Percentiles rank a stretch among this genome's conserved stretches.
phyloP scores from a whole-genome alignment of 768 basidiomycete species.

The Russula foetens region DNA sequence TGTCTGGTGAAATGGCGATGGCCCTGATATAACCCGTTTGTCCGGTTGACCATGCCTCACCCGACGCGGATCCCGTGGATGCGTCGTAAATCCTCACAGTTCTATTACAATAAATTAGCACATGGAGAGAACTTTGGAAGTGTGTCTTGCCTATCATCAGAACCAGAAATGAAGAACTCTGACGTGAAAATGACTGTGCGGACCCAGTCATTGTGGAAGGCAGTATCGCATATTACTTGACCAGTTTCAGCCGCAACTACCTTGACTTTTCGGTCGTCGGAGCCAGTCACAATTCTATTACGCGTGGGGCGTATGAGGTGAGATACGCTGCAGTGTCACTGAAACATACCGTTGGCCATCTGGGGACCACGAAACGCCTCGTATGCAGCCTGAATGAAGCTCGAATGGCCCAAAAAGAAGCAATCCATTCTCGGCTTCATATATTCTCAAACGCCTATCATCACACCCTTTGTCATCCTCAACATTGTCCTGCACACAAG shows the following conservation, averaged over 20 bases:
- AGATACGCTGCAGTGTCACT: too few species aligned
- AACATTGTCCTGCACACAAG: not conserved
- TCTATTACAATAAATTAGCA: not conserved
- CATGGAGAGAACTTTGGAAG: not conserved
- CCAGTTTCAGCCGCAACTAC: constrained; percentile 5
- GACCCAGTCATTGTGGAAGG: constrained; percentile 12
- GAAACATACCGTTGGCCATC: too few species aligned
- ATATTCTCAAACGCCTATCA: constrained; percentile 22
- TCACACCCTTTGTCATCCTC: constrained; percentile 5
- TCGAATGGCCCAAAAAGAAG: too few species aligned
- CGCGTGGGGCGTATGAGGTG: not conserved
- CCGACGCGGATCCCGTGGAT: not conserved
- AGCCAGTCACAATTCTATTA: constrained; percentile 8
- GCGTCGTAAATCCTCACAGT: constrained; percentile 13
- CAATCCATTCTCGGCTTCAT: constrained; percentile 21
- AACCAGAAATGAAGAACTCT: constrained; percentile 3
- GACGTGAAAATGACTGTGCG: not conserved
- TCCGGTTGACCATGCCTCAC: constrained; percentile 4
- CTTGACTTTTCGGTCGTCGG: constrained; percentile 11
- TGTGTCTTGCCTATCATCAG: constrained; percentile 2
- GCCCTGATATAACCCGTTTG: constrained; percentile 12
- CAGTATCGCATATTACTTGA: not conserved
- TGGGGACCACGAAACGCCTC: constrained; percentile 25
- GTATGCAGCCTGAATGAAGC: constrained; percentile 18
- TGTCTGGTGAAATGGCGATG: constrained; percentile 25